A percentile compares a stretch with the other conserved stretches of the same genome.
phyloP scores from a whole-genome alignment of 306 rosid species.

The Gynostemma pentaphyllum region DNA sequence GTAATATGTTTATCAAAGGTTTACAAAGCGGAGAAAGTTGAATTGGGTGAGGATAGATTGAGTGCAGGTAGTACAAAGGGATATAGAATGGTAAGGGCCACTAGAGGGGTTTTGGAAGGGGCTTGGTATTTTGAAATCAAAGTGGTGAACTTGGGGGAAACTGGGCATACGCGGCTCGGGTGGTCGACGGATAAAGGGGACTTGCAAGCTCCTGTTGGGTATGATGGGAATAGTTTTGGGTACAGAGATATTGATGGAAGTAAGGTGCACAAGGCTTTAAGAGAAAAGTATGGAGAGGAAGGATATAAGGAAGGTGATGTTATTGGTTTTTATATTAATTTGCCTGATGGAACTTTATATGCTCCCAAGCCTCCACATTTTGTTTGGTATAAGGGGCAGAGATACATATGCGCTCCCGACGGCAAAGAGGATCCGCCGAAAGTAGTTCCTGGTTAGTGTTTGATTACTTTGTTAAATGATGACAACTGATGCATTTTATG shows the following conservation, averaged over 20 bases:
- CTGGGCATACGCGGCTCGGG: slow-evolving; percentile 80
- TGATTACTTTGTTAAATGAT: background rate
- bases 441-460: slow-evolving; percentile 63
- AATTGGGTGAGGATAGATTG: slow-evolving; percentile 71
- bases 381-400: slow-evolving; percentile 79
- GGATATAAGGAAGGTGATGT: slow-evolving; percentile 94
- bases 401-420: slow-evolving; percentile 58
- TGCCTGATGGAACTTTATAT: slow-evolving; percentile 63
- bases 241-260: slow-evolving; percentile 93
- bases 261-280: slow-evolving; percentile 84
- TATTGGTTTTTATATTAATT: slow-evolving; percentile 73
- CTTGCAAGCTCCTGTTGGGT: slow-evolving; percentile 95
- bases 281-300: slow-evolving; percentile 81
- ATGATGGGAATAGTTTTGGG: slow-evolving; percentile 76
- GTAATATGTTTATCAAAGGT: slow-evolving; percentile 74
- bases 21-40: slow-evolving; percentile 93
- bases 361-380: slow-evolving; percentile 57
- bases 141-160: slow-evolving; percentile 62
- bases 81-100: slow-evolving; percentile 90
- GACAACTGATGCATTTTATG: background rate
- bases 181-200: slow-evolving; percentile 92
- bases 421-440: slow-evolving; percentile 66
- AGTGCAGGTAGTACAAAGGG: slow-evolving; percentile 88
- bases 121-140: slow-evolving; percentile 89
- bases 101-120: slow-evolving; percentile 80